Percentiles rank a stretch among this genome's conserved stretches.
phyloP scores from a whole-genome alignment of 2,329 filamentous ascomycete genomes.

The Triangularia setosa region DNA sequence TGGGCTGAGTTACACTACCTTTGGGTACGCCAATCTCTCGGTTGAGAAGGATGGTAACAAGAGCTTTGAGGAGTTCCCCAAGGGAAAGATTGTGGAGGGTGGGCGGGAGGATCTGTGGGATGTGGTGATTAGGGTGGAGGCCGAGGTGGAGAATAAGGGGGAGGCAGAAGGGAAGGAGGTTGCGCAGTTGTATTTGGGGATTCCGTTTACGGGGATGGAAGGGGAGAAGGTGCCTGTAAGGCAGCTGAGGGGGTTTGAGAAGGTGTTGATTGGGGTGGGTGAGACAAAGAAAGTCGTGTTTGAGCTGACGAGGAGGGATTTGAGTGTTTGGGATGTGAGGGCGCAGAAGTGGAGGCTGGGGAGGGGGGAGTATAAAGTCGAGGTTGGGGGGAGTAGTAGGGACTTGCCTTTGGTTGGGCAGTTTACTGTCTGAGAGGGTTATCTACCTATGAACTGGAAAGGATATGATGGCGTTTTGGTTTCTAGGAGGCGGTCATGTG shows the following conservation, averaged over 20 bases:
- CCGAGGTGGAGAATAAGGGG: slow-evolving; percentile 42
- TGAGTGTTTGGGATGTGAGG: slow-evolving; percentile 62
- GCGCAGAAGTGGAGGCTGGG: slow-evolving; percentile 58
- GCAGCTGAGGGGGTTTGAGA: slow-evolving; percentile 65
- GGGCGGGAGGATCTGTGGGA: slow-evolving; percentile 48
- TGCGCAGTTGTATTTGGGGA: slow-evolving; percentile 45
- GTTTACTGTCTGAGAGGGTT: slow-evolving; percentile 32
- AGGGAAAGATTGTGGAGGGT: slow-evolving; percentile 38
- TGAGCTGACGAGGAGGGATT: slow-evolving; percentile 56
- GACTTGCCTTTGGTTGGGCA: slow-evolving; percentile 39
- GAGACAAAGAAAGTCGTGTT: slow-evolving; percentile 44
- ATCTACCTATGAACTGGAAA: background rate
- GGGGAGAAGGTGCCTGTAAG: slow-evolving; percentile 42
- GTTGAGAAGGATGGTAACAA: slow-evolving; percentile 31
- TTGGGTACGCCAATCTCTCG: slow-evolving; percentile 42
- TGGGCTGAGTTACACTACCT: slow-evolving; percentile 54
- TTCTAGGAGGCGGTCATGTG: background rate
- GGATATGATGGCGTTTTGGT: background rate
- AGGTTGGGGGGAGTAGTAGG: slow-evolving; percentile 46
- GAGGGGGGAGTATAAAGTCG: slow-evolving; percentile 41
- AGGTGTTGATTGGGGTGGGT: slow-evolving; percentile 47
- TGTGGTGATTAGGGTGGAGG: slow-evolving; percentile 37
- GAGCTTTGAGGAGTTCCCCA: slow-evolving; percentile 35
- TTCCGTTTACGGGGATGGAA: slow-evolving; percentile 31
- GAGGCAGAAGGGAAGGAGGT: slow-evolving; percentile 42